A percentile compares a stretch with the other conserved stretches of the same genome.
Evolutionary conservation across 176 grass and related monocot species (phyloP).

Genomic region (Phyllostachys edulis): DNA sequence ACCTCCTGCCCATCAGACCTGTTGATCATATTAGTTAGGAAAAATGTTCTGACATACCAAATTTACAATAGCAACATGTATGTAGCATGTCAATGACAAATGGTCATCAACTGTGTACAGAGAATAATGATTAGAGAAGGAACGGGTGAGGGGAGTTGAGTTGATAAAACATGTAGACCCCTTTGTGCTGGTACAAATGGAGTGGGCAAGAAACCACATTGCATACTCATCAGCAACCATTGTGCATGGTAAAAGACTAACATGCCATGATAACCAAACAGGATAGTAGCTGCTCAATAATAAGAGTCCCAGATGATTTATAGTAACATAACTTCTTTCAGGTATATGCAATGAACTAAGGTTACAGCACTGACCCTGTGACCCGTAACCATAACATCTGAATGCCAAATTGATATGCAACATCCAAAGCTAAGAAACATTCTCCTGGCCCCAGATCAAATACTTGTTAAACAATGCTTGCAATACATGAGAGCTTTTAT

Average conservation of each 20-base stretch:
- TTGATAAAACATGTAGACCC: background rate
- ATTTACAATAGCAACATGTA: background rate
- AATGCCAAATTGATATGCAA: background rate
- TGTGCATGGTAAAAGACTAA: background rate
- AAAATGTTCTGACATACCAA: background rate
- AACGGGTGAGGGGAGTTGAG: background rate
- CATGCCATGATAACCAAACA: background rate
- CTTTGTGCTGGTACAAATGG: background rate
- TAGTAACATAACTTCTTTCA: background rate
- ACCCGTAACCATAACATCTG: background rate
- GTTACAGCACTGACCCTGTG: background rate
- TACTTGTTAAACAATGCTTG: background rate
- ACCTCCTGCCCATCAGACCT: conserved; percentile 82
- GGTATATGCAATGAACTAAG: background rate
- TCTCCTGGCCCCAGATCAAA: background rate
- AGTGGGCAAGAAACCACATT: background rate
- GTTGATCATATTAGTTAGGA: background rate
- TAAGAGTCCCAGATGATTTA: background rate
- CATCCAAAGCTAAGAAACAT: background rate
- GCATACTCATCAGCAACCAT: background rate
- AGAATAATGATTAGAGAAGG: background rate
- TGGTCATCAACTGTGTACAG: background rate
- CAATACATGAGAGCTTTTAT: background rate
- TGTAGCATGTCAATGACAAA: background rate
- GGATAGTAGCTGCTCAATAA: background rate